phyloP scores from a whole-genome alignment of 768 basidiomycete species.

The Clavaria fumosa region DNA sequence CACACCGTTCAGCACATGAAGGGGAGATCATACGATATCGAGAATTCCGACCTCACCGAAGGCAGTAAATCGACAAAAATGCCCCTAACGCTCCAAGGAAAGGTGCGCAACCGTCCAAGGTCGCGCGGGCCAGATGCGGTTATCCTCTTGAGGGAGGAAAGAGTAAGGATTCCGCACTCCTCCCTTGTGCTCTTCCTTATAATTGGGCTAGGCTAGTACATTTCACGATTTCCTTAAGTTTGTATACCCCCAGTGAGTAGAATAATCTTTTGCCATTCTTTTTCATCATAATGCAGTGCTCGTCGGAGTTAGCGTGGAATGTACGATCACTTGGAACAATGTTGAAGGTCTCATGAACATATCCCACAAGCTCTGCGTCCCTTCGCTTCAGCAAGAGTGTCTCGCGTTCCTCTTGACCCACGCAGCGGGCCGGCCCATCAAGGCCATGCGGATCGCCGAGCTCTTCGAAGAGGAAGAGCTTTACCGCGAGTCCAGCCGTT shows the following conservation, averaged over 20 bases:
- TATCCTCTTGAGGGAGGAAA: conserved; percentile 83
- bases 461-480: conserved; percentile 81
- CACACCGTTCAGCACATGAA: too few species aligned
- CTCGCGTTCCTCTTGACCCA: conserved; percentile 81
- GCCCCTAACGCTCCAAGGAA: conserved; percentile 20
- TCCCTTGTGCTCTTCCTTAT: conserved; percentile 1
- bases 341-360: conserved; percentile 87
- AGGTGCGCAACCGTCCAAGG: conserved; percentile 26
- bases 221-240: conserved; percentile 93
- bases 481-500: conserved; percentile 81
- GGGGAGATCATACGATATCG: too few species aligned
- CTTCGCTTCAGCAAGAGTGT: conserved; percentile 68
- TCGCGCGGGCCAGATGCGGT: conserved; percentile 59
- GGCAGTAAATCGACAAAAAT: conserved; percentile 15
- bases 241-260: conserved; percentile 77
- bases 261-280: not conserved
- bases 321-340: conserved; percentile 91
- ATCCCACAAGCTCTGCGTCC: conserved; percentile 76
- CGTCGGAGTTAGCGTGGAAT: conserved; percentile 45
- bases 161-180: conserved; percentile 26
- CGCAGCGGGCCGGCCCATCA: conserved; percentile 84
- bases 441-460: conserved; percentile 86
- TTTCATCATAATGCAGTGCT: conserved; percentile 5
- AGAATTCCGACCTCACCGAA: too few species aligned
- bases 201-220: conserved; percentile 40